Base-by-base conservation (phyloP, 768 basidiomycete species). In the Lactifluus volemus region DNA sequence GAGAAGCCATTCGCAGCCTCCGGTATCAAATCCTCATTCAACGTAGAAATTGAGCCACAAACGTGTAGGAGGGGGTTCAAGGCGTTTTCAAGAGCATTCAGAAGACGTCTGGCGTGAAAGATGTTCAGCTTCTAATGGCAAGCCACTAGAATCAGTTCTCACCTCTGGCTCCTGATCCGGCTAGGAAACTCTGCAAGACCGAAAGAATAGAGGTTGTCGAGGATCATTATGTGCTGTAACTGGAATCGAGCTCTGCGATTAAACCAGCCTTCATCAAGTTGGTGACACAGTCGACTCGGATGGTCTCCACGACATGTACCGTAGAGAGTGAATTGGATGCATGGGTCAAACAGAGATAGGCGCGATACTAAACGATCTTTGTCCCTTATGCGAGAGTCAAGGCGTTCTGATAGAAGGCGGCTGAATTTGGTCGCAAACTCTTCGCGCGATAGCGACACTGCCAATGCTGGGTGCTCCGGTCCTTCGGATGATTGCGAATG, bases 181-280 rank as follows among this genome's bases (percentile, higher is more conserved):
- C 0, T 2, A 30, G 32, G 39, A 3, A 49, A 48, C 17, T 48
- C 32, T 10, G 11, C n/a, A 21, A 11, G 21, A 15, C 34, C 34
- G 34, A 49, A 42, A 30, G 51, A 47, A 52, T 69, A 60, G 2
- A 74, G 63, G 9, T 64, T 64, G 30, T 80, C 74, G 45, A 78
- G 72, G 15, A 84, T 79, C 50, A 74, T 64, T 2, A 84, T 77
- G 52, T 83, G 80, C 49, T 77, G 76, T 1, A 85, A 59, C 63
- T 81, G 76, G 32, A 80, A 67, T 4, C 75, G 69, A 7, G 83
- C 68, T 12, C 77, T 76, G 19, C 66, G 25, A 47, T 79, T 78
- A 52, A 77, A 83, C 65, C 71, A 73, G n/a, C 64, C 64, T 2
- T 68, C 38, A 38, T 67, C 69, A 51, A 72, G 59, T 19, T 71